Conservation (phyloP, 306 rosid genomes). For the Acacia confusa region DNA sequence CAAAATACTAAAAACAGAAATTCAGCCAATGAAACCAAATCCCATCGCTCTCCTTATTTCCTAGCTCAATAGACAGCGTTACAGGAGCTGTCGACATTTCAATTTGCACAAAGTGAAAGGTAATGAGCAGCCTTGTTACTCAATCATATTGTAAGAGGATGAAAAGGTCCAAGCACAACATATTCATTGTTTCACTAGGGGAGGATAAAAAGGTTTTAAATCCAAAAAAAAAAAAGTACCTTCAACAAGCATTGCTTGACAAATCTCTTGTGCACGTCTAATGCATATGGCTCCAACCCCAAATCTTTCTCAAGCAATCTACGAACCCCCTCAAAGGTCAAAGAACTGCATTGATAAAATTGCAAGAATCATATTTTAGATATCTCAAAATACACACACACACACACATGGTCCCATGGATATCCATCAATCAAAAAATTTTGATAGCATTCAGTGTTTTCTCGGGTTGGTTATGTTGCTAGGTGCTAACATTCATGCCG, state of each 20-base stretch:
- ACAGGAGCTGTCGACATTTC: too few species aligned
- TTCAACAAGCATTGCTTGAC: constrained; percentile 71
- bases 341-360: constrained; percentile 60
- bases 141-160: neutral
- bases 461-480: neutral
- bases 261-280: constrained; percentile 84
- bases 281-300: constrained; percentile 57
- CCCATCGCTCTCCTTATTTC: too few species aligned
- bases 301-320: constrained; percentile 89
- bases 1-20: too few species aligned
- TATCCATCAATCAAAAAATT: neutral
- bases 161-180: neutral
- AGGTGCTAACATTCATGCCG: neutral
- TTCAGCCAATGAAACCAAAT: too few species aligned
- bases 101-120: neutral
- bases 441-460: neutral
- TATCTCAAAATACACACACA: too few species aligned
- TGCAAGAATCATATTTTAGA: neutral
- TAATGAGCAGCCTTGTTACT: neutral
- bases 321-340: constrained; percentile 91
- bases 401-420: neutral
- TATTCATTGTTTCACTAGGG: neutral
- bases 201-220: constrained; percentile 23
- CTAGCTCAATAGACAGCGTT: too few species aligned
- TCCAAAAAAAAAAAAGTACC: constrained; percentile 43